Percentiles rank a stretch among this genome's conserved stretches.
phyloP scores from a whole-genome alignment of 208 protist genomes.

The Vickermania spadyakhi region DNA sequence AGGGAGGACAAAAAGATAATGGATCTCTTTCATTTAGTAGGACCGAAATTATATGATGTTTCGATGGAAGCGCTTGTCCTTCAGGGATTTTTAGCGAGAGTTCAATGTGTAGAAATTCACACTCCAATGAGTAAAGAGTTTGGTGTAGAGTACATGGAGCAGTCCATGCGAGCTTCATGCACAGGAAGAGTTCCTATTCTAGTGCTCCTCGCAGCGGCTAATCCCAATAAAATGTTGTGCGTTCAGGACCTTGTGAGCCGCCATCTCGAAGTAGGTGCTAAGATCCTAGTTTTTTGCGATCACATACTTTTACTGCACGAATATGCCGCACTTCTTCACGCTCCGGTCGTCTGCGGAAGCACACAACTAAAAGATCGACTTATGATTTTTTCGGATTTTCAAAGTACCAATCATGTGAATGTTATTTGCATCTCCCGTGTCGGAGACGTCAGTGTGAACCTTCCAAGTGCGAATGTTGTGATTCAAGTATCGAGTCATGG shows the following conservation, averaged over 20 bases:
- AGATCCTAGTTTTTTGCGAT: constrained; percentile 99
- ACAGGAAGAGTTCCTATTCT: constrained; percentile 23
- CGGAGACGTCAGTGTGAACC: constrained; percentile 97
- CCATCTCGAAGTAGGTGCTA: constrained; percentile 90
- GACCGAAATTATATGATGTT: constrained; percentile 98
- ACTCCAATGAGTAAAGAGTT: constrained; percentile 97
- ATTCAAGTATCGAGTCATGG: constrained; percentile 98
- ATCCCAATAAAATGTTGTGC: constrained; percentile 88
- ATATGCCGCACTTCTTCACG: constrained; percentile 86
- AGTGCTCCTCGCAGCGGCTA: constrained; percentile 72
- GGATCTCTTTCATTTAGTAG: constrained; percentile 98
- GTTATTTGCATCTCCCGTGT: constrained; percentile 96
- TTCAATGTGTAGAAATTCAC: constrained; percentile 97
- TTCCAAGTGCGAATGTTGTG: constrained; percentile 98
- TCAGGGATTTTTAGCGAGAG: constrained; percentile 95
- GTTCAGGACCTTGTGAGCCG: constrained; percentile 89
- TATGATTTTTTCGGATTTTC: constrained; percentile 92
- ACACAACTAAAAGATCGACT: constrained; percentile 90
- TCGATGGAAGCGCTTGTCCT: constrained; percentile 97
- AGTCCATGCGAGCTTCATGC: constrained; percentile 10
- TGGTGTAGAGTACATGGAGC: constrained; percentile 83
- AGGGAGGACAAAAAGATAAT: constrained; percentile 97
- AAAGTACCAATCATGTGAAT: constrained; percentile 82
- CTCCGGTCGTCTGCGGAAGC: constrained; percentile 92
- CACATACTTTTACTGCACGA: constrained; percentile 93